phyloP scores from a whole-genome alignment of 371 early-diverging fungal genomes.

The Circinella minor region DNA sequence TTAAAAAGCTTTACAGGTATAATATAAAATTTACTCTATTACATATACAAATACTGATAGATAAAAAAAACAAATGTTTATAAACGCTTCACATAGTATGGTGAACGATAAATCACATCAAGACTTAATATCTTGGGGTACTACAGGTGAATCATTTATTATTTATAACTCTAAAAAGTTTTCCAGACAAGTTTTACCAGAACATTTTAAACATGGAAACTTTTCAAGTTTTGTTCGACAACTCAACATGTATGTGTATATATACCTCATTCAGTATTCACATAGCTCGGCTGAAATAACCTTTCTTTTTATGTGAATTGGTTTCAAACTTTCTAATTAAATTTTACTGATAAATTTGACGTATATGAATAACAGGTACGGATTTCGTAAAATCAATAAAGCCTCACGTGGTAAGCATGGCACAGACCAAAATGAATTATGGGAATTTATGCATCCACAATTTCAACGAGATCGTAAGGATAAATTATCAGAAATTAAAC shows the following conservation, averaged over 20 bases:
- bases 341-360: too few relatives aligned
- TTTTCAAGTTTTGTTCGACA: conserved; percentile 95
- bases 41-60: too few relatives aligned
- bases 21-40: neutral
- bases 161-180: conserved; percentile 74
- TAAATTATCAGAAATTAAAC: conserved; percentile 81
- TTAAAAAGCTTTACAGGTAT: conserved; percentile 35
- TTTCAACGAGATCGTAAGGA: conserved; percentile 81
- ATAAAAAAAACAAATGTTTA: too few relatives aligned
- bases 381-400: conserved; percentile 89
- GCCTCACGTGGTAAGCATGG: conserved; percentile 78
- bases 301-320: too few relatives aligned
- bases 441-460: conserved; percentile 91
- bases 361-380: conserved; percentile 57
- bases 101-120: conserved; percentile 72
- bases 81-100: conserved; percentile 52
- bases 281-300: too few relatives aligned
- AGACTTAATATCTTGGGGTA: conserved; percentile 75
- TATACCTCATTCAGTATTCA: too few relatives aligned
- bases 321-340: too few relatives aligned
- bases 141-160: conserved; percentile 76
- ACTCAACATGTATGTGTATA: conserved; percentile 83
- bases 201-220: conserved; percentile 94
- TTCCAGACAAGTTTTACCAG: conserved; percentile 82
- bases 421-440: conserved; percentile 83